Evolutionary conservation across 768 basidiomycete genomes (phyloP).

Genomic region (Lanmaoa rubissima): DNA sequence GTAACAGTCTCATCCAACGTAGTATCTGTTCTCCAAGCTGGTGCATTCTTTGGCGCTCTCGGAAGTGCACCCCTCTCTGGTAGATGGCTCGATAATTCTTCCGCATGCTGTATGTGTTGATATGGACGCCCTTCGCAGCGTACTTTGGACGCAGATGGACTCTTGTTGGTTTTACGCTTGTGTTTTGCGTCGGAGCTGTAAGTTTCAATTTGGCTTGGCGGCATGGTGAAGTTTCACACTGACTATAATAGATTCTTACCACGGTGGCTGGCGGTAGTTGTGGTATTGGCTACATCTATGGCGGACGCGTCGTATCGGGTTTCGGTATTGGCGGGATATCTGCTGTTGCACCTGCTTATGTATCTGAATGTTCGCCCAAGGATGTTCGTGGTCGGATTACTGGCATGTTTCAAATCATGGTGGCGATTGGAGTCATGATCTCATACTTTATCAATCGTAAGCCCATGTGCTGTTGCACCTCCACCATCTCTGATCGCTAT

Average conservation of each 20-base stretch:
- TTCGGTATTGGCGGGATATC: constrained; percentile 83
- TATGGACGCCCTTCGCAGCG: constrained; percentile 35
- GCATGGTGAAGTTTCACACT: background rate
- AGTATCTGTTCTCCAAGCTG: constrained; percentile 84
- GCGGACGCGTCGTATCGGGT: constrained; percentile 77
- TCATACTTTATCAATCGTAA: constrained; percentile 79
- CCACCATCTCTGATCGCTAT: constrained; percentile 1
- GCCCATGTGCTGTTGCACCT: constrained; percentile 25
- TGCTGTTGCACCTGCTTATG: too few relatives aligned
- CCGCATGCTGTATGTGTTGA: background rate
- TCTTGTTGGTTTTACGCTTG: constrained; percentile 53
- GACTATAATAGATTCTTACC: constrained; percentile 54
- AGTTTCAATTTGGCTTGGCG: constrained; percentile 26
- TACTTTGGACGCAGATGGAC: constrained; percentile 65
- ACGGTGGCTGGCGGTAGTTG: constrained; percentile 57
- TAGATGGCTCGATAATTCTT: constrained; percentile 29
- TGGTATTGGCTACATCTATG: constrained; percentile 71
- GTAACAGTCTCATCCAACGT: constrained; percentile 75
- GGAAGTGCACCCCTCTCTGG: constrained; percentile 68
- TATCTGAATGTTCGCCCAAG: too few relatives aligned
- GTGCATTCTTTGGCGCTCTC: constrained; percentile 86
- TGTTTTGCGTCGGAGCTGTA: constrained; percentile 76
- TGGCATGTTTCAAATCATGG: constrained; percentile 85
- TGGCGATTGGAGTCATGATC: constrained; percentile 79
- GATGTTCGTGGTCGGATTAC: constrained; percentile 85